Percentiles rank a stretch among this genome's conserved stretches.
Conservation (phyloP, 352 stramenopile genomes). For the Phytopythium mirpurense region DNA sequence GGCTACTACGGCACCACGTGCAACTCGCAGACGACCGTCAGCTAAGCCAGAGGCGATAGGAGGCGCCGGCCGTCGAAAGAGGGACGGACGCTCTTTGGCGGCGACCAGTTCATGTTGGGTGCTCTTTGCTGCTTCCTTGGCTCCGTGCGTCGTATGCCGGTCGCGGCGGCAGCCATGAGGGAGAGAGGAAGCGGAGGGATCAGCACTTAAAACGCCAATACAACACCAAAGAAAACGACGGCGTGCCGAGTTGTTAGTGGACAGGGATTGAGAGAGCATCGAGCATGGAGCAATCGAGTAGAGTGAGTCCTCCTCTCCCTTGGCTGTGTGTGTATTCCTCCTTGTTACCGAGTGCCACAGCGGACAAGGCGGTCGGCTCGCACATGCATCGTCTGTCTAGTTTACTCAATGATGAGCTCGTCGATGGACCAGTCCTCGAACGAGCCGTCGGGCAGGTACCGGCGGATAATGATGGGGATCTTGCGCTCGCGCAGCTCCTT, state of each 20-base stretch:
- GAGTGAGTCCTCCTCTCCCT: not conserved
- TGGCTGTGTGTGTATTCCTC: conserved; percentile 4
- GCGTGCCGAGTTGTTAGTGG: too few species aligned
- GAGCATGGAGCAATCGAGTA: not conserved
- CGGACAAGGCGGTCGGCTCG: not conserved
- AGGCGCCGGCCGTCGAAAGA: too few species aligned
- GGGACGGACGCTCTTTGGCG: too few species aligned
- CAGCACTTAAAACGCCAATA: conserved; percentile 5
- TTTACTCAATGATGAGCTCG: conserved; percentile 98
- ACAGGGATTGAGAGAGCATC: too few species aligned
- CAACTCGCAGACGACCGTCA: conserved; percentile 74
- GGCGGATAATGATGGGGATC: conserved; percentile 99
- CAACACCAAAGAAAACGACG: not conserved
- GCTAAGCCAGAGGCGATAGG: conserved; percentile 26
- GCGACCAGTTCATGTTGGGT: not conserved
- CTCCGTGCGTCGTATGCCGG: too few species aligned
- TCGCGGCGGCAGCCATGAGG: not conserved
- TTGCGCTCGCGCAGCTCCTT: conserved; percentile 99
- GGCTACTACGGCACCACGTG: conserved; percentile 94
- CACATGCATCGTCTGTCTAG: conserved; percentile 8
- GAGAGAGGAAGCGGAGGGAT: not conserved
- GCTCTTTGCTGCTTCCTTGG: too few species aligned
- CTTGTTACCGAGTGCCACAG: not conserved
- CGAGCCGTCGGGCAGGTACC: conserved; percentile 98
- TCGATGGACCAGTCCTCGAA: conserved; percentile 99